Evolutionary conservation across 805 yeast genomes (phyloP).

Genomic region (Candida stauntonica): DNA sequence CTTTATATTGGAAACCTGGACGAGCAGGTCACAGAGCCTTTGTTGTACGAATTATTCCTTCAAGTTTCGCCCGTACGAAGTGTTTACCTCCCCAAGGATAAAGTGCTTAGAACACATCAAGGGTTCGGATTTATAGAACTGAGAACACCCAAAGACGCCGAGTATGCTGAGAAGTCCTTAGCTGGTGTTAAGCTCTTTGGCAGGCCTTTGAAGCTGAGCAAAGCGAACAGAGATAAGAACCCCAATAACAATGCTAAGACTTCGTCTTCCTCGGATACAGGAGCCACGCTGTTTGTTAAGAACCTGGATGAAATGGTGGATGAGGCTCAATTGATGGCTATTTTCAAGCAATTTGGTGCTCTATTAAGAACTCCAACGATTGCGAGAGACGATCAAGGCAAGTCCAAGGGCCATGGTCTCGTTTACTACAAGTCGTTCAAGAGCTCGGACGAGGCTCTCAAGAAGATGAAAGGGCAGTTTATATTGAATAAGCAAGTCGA

Average conservation of each 20-base stretch:
- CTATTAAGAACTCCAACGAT: slow-evolving; percentile 48
- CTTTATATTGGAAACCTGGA: slow-evolving; percentile 83
- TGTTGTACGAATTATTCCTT: slow-evolving; percentile 75
- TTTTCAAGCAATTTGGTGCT: slow-evolving; percentile 61
- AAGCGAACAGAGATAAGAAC: slow-evolving; percentile 28
- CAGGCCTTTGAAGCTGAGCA: slow-evolving; percentile 54
- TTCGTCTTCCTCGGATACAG: slow-evolving; percentile 35
- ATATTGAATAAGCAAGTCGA: slow-evolving; percentile 61
- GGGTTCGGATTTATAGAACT: slow-evolving; percentile 90
- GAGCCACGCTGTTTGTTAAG: slow-evolving; percentile 68
- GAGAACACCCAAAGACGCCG: slow-evolving; percentile 53
- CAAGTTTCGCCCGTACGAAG: slow-evolving; percentile 78
- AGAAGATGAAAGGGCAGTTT: slow-evolving; percentile 60
- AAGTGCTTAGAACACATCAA: slow-evolving; percentile 63
- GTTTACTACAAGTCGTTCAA: slow-evolving; percentile 60
- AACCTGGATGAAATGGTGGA: slow-evolving; percentile 66
- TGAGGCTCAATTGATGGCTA: slow-evolving; percentile 46
- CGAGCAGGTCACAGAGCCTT: slow-evolving; percentile 61
- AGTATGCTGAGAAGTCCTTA: slow-evolving; percentile 59
- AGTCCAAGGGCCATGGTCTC: slow-evolving; percentile 57
- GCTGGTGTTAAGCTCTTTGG: slow-evolving; percentile 60
- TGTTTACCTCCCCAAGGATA: slow-evolving; percentile 76
- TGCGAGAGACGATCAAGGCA: slow-evolving; percentile 42
- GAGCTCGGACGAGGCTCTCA: slow-evolving; percentile 67
- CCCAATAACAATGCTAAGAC: slow-evolving; percentile 10